These are phyloP conservation scores for Sphaerobolus stellatus DNA, from an alignment of 1,284 basidiomycete species.

Conservation along the genomic window DNA sequence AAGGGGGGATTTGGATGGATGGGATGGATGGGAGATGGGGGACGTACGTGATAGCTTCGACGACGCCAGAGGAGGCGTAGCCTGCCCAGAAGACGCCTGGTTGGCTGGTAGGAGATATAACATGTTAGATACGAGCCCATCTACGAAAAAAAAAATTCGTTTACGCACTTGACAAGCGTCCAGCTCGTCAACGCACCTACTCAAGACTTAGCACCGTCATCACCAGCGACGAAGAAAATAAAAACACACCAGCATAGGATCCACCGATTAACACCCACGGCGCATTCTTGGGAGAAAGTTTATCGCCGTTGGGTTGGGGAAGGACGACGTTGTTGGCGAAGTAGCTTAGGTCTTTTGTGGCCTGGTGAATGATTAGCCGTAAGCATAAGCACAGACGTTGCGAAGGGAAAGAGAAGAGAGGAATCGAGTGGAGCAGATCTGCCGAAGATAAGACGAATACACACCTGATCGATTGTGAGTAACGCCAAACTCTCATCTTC, in stretches of 20 bases:
- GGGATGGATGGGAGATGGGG: background rate
- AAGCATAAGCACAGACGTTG: background rate
- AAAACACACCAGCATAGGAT: conserved; percentile 55
- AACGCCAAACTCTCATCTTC: conserved; percentile 55
- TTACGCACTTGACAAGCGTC: conserved; percentile 66
- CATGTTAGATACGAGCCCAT: background rate
- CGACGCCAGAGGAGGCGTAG: conserved; percentile 70
- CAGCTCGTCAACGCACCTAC: conserved; percentile 59
- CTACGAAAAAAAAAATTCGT: background rate
- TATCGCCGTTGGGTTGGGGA: conserved; percentile 63
- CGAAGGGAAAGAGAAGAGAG: background rate
- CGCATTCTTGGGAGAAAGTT: conserved; percentile 53
- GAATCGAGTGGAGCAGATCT: background rate
- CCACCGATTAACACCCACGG: conserved; percentile 74
- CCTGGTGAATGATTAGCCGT: conserved; percentile 19
- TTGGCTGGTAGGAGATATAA: conserved; percentile 42
- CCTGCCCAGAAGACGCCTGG: conserved; percentile 65
- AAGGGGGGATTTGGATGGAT: background rate
- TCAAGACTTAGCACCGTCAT: background rate
- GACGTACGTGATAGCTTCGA: conserved; percentile 60
- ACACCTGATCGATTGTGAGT: conserved; percentile 62
- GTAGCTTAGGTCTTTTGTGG: conserved; percentile 68
- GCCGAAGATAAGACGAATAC: conserved; percentile 9
- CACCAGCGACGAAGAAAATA: background rate
- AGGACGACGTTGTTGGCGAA: conserved; percentile 66